Evolutionary conservation across 2,329 filamentous ascomycete species (phyloP).

Genomic region (Pseudocercospora vitis): DNA sequence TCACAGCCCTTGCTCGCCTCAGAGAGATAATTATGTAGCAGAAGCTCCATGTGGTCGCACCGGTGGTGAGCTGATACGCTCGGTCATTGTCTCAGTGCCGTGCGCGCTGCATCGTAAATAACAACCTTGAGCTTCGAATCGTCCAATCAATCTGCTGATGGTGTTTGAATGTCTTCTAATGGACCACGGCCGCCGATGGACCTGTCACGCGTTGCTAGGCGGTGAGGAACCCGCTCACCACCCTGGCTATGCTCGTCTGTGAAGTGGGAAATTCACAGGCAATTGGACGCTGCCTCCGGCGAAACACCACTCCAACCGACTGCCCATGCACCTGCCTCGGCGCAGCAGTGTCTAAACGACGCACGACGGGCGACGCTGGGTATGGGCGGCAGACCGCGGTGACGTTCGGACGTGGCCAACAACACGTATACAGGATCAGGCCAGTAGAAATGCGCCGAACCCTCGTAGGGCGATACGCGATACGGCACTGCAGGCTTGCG

Average conservation of each 20-base stretch:
- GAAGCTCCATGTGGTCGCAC: not conserved
- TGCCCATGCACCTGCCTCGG: not conserved
- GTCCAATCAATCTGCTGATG: not conserved
- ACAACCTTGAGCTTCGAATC: not conserved
- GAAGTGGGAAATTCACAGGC: not conserved
- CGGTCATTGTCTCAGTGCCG: not conserved
- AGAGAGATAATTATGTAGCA: conserved; percentile 6
- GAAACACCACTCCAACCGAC: not conserved
- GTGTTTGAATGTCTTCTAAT: not conserved
- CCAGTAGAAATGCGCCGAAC: conserved; percentile 14
- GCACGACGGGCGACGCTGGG: not conserved
- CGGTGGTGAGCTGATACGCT: not conserved
- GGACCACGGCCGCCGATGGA: not conserved
- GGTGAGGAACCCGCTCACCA: not conserved
- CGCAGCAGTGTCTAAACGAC: not conserved
- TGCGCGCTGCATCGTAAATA: not conserved
- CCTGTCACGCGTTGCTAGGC: conserved; percentile 1
- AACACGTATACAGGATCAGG: not conserved
- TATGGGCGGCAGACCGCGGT: not conserved
- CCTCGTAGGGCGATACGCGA: conserved; percentile 2
- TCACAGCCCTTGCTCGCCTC: no score
- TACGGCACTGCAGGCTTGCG: conserved; percentile 15
- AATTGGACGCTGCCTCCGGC: not conserved
- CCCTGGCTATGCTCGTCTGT: not conserved
- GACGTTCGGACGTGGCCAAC: not conserved